A percentile compares a stretch with the other conserved stretches of the same genome.
These are phyloP conservation scores for Kodamaea fungicola DNA, from an alignment of 1,139 yeast genomes.

Conservation along the genomic window DNA sequence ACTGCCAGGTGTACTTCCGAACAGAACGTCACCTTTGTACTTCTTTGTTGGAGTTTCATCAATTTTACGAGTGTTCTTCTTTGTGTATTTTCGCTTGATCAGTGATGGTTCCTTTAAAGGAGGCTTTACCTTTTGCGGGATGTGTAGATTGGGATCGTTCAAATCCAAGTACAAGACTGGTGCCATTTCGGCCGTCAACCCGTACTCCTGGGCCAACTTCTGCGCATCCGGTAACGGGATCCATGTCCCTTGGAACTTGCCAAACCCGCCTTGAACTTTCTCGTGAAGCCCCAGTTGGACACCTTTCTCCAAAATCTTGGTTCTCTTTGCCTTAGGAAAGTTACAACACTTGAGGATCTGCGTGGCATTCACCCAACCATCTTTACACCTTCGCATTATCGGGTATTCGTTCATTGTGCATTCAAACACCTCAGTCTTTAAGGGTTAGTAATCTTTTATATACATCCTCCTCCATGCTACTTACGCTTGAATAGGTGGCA, in stretches of 20 bases:
- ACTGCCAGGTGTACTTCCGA: slow-evolving; percentile 4
- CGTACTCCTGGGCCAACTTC: slow-evolving; percentile 50
- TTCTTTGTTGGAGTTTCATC: slow-evolving; percentile 41
- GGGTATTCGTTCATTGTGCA: slow-evolving; percentile 77
- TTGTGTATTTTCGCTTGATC: slow-evolving; percentile 41
- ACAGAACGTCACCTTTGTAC: slow-evolving; percentile 20
- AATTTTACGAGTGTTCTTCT: slow-evolving; percentile 27
- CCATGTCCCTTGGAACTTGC: slow-evolving; percentile 98
- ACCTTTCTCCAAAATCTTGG: slow-evolving; percentile 87
- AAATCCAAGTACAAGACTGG: slow-evolving; percentile 51
- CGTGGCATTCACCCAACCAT: slow-evolving; percentile 98
- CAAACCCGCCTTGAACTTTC: slow-evolving; percentile 96
- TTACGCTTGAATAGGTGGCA: slow-evolving; percentile 18
- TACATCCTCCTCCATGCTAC: slow-evolving; percentile 4
- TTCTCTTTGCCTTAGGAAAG: slow-evolving; percentile 90
- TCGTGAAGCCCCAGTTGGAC: slow-evolving; percentile 86
- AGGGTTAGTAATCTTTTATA: slow-evolving; percentile 6
- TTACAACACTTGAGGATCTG: slow-evolving; percentile 92
- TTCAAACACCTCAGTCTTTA: slow-evolving; percentile 69
- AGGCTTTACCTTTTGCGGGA: slow-evolving; percentile 48
- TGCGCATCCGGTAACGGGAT: slow-evolving; percentile 70
- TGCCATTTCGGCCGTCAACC: slow-evolving; percentile 52
- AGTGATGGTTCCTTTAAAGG: slow-evolving; percentile 42
- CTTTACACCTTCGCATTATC: slow-evolving; percentile 86
- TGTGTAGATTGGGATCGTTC: slow-evolving; percentile 44